Conservation (phyloP, 495 filamentous ascomycete species). For the Hyaloscypha finlandica region DNA sequence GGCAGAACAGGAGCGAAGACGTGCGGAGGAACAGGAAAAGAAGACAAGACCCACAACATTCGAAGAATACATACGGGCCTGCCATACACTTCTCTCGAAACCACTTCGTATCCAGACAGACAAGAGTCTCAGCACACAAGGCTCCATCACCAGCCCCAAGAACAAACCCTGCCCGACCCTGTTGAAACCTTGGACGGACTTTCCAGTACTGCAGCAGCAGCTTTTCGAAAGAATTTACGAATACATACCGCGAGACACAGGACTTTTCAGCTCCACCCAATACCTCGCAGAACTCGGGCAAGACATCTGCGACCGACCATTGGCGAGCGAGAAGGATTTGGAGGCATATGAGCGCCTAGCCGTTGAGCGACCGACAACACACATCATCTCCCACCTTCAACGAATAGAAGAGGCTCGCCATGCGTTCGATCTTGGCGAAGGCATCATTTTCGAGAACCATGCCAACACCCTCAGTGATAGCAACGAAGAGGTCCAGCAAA, state of each 20-base stretch:
- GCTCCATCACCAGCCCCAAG: conserved; percentile 28
- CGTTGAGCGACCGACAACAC: conserved; percentile 36
- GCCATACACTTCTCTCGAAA: conserved; percentile 40
- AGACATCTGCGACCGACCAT: conserved; percentile 23
- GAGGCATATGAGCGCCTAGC: conserved; percentile 38
- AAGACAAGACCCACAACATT: conserved; percentile 38
- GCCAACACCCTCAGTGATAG: conserved; percentile 34
- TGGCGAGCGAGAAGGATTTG: conserved; percentile 40
- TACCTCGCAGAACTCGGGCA: conserved; percentile 32
- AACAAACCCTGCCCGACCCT: conserved; percentile 37
- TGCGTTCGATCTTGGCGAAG: conserved; percentile 31
- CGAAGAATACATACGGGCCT: conserved; percentile 38
- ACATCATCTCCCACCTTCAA: conserved; percentile 37
- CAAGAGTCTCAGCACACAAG: conserved; percentile 35
- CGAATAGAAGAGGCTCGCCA: conserved; percentile 36
- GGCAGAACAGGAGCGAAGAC: too few species aligned
- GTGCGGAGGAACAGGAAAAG: too few species aligned
- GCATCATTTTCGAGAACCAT: conserved; percentile 32
- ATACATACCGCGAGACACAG: conserved; percentile 26
- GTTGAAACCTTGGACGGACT: conserved; percentile 38
- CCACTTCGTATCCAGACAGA: conserved; percentile 39
- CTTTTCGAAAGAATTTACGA: conserved; percentile 34
- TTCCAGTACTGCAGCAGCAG: conserved; percentile 30
- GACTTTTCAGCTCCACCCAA: conserved; percentile 29
- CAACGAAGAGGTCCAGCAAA: conserved; percentile 28